A percentile compares a stretch with the other conserved stretches of the same genome.
phyloP scores from a whole-genome alignment of 2,329 filamentous ascomycete genomes.

The Epichloe typhina region DNA sequence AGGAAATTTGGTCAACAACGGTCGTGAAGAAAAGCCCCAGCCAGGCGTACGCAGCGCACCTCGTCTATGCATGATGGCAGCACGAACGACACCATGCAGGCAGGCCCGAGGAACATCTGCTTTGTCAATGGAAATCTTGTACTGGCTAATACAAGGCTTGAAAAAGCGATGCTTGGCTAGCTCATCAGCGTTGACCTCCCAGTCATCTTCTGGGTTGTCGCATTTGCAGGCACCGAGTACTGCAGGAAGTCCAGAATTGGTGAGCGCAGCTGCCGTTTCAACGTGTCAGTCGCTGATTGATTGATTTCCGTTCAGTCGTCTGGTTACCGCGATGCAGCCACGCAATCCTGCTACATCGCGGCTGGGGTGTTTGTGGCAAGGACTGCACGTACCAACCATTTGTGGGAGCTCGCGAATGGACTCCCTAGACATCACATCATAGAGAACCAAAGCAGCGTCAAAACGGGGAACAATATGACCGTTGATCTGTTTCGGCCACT shows the following conservation, averaged over 20 bases:
- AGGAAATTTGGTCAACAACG: background rate
- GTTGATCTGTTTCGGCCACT: slow-evolving; percentile 55
- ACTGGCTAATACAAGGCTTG: slow-evolving; percentile 55
- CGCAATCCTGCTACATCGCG: background rate
- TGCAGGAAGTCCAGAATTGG: slow-evolving; percentile 59
- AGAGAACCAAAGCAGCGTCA: slow-evolving; percentile 74
- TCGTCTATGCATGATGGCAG: slow-evolving; percentile 52
- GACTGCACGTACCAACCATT: slow-evolving; percentile 49
- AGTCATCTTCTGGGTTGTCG: slow-evolving; percentile 57
- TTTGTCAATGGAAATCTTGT: slow-evolving; percentile 57
- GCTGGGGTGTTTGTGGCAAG: background rate
- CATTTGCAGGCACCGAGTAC: slow-evolving; percentile 84
- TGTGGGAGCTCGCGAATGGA: slow-evolving; percentile 63
- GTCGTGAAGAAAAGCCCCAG: background rate
- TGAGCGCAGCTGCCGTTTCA: slow-evolving; percentile 49
- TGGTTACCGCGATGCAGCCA: background rate
- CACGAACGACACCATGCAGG: slow-evolving; percentile 61
- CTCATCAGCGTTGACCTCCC: slow-evolving; percentile 56
- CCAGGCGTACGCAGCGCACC: slow-evolving; percentile 38
- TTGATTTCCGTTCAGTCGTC: background rate
- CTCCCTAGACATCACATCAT: slow-evolving; percentile 70
- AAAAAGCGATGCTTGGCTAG: slow-evolving; percentile 51
- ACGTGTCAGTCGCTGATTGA: background rate
- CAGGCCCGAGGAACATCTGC: slow-evolving; percentile 64
- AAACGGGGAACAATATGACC: slow-evolving; percentile 61